Base-by-base conservation (phyloP, 192 early-diverging fungal genomes). In the Coemansia sp. region DNA sequence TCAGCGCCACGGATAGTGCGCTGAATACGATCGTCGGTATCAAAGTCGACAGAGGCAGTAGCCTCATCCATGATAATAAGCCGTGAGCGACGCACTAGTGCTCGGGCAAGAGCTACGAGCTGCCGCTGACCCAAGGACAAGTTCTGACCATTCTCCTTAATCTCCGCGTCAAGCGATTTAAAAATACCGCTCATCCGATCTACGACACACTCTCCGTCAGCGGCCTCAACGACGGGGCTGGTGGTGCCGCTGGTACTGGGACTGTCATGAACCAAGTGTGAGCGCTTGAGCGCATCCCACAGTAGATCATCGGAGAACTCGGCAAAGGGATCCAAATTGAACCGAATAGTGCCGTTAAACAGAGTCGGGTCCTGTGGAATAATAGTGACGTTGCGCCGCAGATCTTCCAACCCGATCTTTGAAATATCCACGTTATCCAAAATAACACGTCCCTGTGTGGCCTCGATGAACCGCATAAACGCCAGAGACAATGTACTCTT, bases 311-410 rank as follows among this genome's bases (percentile, higher is more conserved):
- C 97, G 30, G 73, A 80, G 73, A 89, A 89, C 74, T 93, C 90
- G 49, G 73, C 84, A 70, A 95, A 93, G 6, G 95, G 95, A 73
- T 99, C 96, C 19, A 99, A 73, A 76, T 98, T 98, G 62, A 91
- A 91, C 17, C 95, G 85, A 23, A 96, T 75, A 8, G 92, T 88
- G 53, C 92, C 92, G 66, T 87, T 86, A 75, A 94, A 92, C 60
- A 92, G 75, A 19, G 93, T 86, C 4, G 94, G 94, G 44, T 97
- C 95, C 81, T 98, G 95, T 39, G 95, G 94, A 72, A 98, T 95
- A 47, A 98, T 92, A 1, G 94, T 92, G 52, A 98, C 62, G 39
- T 86, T 80, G 26, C 85, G 78, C 16, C 96, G 88, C 69, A 98
- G 80, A 42, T 95, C 91, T 60, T 92, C 86, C 58, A 94, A 69